Evolutionary conservation across 129 eudicot species (phyloP).

Genomic region (sunflower (Helianthus annuus)): DNA sequence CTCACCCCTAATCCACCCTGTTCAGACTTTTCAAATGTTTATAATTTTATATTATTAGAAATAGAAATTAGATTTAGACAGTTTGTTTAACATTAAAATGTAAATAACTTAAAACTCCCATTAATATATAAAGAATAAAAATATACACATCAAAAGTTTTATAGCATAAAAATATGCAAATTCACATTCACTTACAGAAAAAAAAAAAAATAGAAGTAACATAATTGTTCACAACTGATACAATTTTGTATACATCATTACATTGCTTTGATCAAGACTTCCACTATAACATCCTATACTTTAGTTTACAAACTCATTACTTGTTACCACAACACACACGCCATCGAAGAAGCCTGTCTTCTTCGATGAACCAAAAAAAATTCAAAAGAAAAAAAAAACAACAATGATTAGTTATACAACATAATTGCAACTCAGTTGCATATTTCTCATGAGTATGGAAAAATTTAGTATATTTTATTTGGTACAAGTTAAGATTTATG

Average conservation of each 20-base stretch:
- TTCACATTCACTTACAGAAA: neutral
- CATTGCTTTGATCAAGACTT: neutral
- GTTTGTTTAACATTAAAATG: no score
- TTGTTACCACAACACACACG: conserved; percentile 22
- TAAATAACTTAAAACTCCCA: neutral
- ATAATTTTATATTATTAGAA: no score
- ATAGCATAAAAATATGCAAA: no score
- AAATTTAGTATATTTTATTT: neutral
- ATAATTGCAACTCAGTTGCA: conserved; percentile 21
- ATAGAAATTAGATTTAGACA: no score
- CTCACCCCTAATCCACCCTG: no score
- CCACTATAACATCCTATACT: conserved; percentile 9
- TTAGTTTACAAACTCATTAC: conserved; percentile 20
- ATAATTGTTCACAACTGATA: neutral
- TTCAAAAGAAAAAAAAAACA: neutral
- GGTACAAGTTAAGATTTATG: neutral
- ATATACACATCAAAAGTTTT: neutral
- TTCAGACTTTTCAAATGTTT: no score
- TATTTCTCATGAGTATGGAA: conserved; percentile 22
- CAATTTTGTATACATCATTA: conserved; percentile 12
- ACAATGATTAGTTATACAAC: conserved; percentile 23
- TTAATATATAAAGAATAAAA: neutral
- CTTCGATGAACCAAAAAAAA: conserved; percentile 4
- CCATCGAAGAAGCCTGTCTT: conserved; percentile 4
- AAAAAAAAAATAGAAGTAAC: neutral